Conservation (phyloP, 179 eudicot genomes). For the Nepenthes alata region DNA sequence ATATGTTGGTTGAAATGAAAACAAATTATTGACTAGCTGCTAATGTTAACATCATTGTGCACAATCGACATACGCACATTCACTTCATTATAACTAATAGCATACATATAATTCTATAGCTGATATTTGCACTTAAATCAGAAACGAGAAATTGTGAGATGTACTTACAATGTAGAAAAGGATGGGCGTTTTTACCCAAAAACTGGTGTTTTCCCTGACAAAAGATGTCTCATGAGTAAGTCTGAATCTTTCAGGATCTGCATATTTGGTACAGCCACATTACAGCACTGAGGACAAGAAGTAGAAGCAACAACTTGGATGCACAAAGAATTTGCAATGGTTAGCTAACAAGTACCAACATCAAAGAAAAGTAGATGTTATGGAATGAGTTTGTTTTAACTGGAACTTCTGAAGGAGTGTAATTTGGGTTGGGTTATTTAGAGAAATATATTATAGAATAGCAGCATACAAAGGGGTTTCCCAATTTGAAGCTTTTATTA, state of each 20-base stretch:
- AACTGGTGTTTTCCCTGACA: constrained; percentile 46
- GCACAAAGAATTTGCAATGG: background rate
- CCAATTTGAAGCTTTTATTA: too few relatives aligned
- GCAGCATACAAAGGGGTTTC: too few relatives aligned
- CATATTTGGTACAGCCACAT: constrained; percentile 8
- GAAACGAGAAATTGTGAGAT: background rate
- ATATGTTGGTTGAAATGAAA: too few relatives aligned
- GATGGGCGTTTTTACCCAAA: constrained; percentile 39
- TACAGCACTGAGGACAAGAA: background rate
- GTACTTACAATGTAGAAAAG: constrained; percentile 44
- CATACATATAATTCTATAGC: too few relatives aligned
- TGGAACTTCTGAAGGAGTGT: background rate
- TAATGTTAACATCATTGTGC: too few relatives aligned
- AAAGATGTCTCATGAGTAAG: constrained; percentile 74
- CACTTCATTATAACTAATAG: too few relatives aligned
- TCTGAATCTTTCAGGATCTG: constrained; percentile 50
- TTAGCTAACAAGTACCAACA: background rate
- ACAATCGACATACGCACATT: too few relatives aligned
- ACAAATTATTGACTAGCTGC: too few relatives aligned
- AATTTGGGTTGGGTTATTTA: too few relatives aligned
- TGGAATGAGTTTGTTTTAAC: background rate
- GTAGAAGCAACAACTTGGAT: background rate
- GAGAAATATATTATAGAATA: background rate
- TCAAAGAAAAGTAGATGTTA: background rate
- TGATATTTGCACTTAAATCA: too few relatives aligned